phyloP scores from a whole-genome alignment of 2,329 filamentous ascomycete genomes.

The Lecanicillium sp. region DNA sequence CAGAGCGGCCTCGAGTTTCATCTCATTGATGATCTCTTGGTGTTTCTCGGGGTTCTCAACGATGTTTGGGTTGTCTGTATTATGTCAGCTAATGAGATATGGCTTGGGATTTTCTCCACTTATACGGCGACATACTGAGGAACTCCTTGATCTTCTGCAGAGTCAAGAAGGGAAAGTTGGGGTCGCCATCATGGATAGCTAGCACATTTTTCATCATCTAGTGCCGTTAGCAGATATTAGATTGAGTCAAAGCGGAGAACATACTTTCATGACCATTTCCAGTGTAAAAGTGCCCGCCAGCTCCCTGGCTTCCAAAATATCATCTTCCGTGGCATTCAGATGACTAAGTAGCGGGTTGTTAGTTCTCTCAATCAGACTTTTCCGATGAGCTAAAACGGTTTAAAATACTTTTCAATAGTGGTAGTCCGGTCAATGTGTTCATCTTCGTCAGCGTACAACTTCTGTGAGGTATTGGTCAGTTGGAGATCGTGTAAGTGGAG shows the following conservation, averaged over 20 bases:
- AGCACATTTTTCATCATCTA: constrained; percentile 29
- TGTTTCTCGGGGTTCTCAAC: constrained; percentile 21
- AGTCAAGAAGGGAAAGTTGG: constrained; percentile 33
- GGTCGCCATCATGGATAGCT: constrained; percentile 32
- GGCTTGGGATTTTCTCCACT: too few species aligned
- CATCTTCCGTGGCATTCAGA: constrained; percentile 21
- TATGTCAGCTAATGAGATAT: too few species aligned
- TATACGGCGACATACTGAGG: too few species aligned
- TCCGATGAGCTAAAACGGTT: too few species aligned
- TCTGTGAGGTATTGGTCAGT: too few species aligned
- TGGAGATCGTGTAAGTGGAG: too few species aligned
- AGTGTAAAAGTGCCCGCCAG: constrained; percentile 16
- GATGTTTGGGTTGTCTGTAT: constrained; percentile 12
- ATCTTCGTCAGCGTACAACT: too few species aligned
- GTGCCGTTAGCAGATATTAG: not conserved
- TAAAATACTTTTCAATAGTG: too few species aligned
- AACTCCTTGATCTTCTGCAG: constrained; percentile 31
- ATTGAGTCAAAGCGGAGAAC: not conserved
- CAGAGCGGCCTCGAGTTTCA: constrained; percentile 25
- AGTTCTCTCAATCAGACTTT: too few species aligned
- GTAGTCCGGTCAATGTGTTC: too few species aligned
- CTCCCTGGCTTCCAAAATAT: constrained; percentile 22
- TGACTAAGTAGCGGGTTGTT: too few species aligned
- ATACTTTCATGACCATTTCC: constrained; percentile 14
- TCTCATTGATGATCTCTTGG: constrained; percentile 21